A percentile compares a stretch with the other conserved stretches of the same genome.
Evolutionary conservation across 371 early-diverging fungal genomes (phyloP).

Genomic region (Mortierella sp.): DNA sequence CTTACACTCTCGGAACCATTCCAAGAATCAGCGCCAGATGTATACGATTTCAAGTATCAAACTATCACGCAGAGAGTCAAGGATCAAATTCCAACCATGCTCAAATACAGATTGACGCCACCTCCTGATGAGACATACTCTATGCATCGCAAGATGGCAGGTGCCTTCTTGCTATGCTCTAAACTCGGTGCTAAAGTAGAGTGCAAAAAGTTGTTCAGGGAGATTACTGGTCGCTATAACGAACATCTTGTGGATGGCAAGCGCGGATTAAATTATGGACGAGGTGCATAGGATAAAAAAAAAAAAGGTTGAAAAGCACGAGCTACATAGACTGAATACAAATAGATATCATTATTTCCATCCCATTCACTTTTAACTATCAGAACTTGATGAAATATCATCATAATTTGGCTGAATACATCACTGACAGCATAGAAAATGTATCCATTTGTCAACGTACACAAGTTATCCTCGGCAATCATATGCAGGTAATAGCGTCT

Average conservation of each 20-base stretch:
- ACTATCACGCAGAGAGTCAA: constrained; percentile 87
- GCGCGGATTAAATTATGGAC: constrained; percentile 34
- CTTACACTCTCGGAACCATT: constrained; percentile 93
- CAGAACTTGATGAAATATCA: no score
- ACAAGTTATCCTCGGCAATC: no score
- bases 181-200: constrained; percentile 85
- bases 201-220: constrained; percentile 73
- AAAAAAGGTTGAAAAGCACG: neutral
- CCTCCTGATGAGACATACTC: constrained; percentile 98
- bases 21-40: constrained; percentile 61
- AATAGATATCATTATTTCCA: no score
- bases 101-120: constrained; percentile 92
- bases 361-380: no score
- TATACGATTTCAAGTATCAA: constrained; percentile 85
- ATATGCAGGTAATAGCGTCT: neutral
- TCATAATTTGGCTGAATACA: no score
- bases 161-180: constrained; percentile 93
- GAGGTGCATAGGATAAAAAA: constrained; percentile 16
- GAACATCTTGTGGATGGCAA: constrained; percentile 31
- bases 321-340: neutral
- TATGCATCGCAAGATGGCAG: constrained; percentile 94
- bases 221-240: constrained; percentile 54
- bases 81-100: constrained; percentile 94
- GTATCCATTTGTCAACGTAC: no score
- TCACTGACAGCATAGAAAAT: no score